These are phyloP conservation scores for Pythium sukuiense DNA, from an alignment of 352 stramenopile genomes.

Conservation along the genomic window DNA sequence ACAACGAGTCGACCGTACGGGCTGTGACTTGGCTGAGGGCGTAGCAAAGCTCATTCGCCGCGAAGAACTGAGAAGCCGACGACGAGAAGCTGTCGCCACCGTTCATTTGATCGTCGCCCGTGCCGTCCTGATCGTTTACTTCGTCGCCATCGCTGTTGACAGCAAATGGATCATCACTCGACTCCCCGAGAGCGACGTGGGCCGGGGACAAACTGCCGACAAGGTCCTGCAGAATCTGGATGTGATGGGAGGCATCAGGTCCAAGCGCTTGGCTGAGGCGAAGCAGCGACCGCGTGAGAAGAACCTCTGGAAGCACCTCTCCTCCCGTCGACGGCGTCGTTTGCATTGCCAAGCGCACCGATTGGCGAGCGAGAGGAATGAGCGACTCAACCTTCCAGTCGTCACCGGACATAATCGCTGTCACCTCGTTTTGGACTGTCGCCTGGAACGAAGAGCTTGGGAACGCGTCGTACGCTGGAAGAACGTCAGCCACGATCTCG, in stretches of 20 bases:
- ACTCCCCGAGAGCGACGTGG: slow-evolving; percentile 26
- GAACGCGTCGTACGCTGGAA: slow-evolving; percentile 68
- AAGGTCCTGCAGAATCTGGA: slow-evolving; percentile 55
- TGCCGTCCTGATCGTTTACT: slow-evolving; percentile 29
- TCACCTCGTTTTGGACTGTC: slow-evolving; percentile 61
- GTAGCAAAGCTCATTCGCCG: slow-evolving; percentile 54
- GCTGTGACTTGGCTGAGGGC: slow-evolving; percentile 61
- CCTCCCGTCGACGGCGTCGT: neutral
- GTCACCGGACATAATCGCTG: slow-evolving; percentile 38
- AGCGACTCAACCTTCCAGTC: slow-evolving; percentile 75
- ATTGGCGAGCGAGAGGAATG: slow-evolving; percentile 61
- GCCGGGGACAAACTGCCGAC: slow-evolving; percentile 60
- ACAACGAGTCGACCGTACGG: slow-evolving; percentile 66
- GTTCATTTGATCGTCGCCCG: slow-evolving; percentile 41
- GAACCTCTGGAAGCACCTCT: slow-evolving; percentile 38
- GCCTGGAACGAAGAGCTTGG: slow-evolving; percentile 58
- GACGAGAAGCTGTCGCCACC: slow-evolving; percentile 5
- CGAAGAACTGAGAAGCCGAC: slow-evolving; percentile 33
- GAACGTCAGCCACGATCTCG: slow-evolving; percentile 52
- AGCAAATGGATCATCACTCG: slow-evolving; percentile 23
- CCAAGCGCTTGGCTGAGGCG: slow-evolving; percentile 62
- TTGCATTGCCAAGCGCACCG: slow-evolving; percentile 47
- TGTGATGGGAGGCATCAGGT: slow-evolving; percentile 45
- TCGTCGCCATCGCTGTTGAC: slow-evolving; percentile 33
- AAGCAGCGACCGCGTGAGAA: slow-evolving; percentile 52